Evolutionary conservation across 164 flowering plant species (phyloP).

Genomic region (Dillenia turbinata): DNA sequence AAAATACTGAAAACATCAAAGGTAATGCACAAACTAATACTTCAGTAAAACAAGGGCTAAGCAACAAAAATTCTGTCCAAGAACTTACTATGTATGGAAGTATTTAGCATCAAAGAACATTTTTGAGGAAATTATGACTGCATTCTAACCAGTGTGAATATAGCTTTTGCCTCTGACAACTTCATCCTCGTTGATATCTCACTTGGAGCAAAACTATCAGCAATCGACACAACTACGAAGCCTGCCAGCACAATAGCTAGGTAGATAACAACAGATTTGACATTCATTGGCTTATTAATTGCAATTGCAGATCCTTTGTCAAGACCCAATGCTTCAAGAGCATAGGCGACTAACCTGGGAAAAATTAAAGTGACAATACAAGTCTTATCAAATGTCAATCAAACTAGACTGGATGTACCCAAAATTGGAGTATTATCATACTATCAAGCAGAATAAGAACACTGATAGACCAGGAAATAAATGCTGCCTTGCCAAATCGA

Average conservation of each 20-base stretch:
- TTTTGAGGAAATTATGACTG: no score
- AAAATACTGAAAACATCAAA: no score
- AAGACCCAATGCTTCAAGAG: slow-evolving; percentile 55
- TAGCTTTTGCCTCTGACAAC: slow-evolving; percentile 76
- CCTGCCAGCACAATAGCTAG: slow-evolving; percentile 88
- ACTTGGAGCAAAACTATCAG: slow-evolving; percentile 86
- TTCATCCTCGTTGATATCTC: slow-evolving; percentile 79
- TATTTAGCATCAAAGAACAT: no score
- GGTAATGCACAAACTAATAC: no score
- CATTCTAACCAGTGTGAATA: slow-evolving; percentile 78
- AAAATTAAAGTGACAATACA: slow-evolving; percentile 7
- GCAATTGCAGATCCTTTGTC: slow-evolving; percentile 88
- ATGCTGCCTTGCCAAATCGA: no score
- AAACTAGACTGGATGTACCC: not conserved
- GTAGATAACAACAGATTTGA: slow-evolving; percentile 73
- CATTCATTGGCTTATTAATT: slow-evolving; percentile 96
- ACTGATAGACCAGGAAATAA: not conserved
- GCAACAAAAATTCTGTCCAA: no score
- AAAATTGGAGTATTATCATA: not conserved
- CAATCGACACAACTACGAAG: slow-evolving; percentile 89
- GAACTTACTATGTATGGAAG: no score
- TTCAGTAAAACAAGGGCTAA: no score
- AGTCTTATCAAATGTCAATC: slow-evolving; percentile 1
- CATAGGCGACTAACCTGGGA: slow-evolving; percentile 82
- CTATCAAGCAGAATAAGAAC: not conserved